phyloP scores from a whole-genome alignment of 768 basidiomycete species.

The Lentinula edodes region DNA sequence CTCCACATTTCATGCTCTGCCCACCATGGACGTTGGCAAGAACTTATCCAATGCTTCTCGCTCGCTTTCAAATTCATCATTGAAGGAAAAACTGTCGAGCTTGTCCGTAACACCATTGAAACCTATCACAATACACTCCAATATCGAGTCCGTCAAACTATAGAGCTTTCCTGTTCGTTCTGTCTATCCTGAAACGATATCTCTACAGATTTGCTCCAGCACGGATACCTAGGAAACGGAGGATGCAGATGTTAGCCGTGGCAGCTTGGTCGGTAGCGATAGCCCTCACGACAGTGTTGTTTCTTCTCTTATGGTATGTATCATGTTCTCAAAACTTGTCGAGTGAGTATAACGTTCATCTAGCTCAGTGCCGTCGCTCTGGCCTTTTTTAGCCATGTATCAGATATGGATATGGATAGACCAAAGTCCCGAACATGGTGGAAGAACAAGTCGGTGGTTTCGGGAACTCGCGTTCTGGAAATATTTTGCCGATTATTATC shows the following conservation, averaged over 20 bases:
- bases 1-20: constrained; percentile 1
- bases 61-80: constrained; percentile 53
- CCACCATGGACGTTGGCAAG: constrained; percentile 17
- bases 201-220: constrained; percentile 73
- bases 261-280: constrained; percentile 85
- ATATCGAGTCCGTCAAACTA: constrained; percentile 56
- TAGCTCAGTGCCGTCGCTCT: constrained; percentile 85
- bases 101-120: constrained; percentile 52
- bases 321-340: not conserved
- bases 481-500: constrained; percentile 91
- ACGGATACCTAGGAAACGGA: constrained; percentile 76
- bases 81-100: constrained; percentile 59
- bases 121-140: constrained; percentile 61
- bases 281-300: constrained; percentile 56
- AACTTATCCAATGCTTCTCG: constrained; percentile 36
- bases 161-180: not conserved
- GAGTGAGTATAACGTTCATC: not conserved
- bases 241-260: constrained; percentile 86
- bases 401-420: constrained; percentile 79
- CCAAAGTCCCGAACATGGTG: constrained; percentile 65
- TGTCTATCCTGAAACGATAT: not conserved
- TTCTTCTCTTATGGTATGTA: constrained; percentile 79
- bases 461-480: constrained; percentile 69
- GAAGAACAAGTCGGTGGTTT: constrained; percentile 71
- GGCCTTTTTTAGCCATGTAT: constrained; percentile 81